phyloP scores from a whole-genome alignment of 2,329 filamentous ascomycete genomes.

The Scedosporium aurantiacum region DNA sequence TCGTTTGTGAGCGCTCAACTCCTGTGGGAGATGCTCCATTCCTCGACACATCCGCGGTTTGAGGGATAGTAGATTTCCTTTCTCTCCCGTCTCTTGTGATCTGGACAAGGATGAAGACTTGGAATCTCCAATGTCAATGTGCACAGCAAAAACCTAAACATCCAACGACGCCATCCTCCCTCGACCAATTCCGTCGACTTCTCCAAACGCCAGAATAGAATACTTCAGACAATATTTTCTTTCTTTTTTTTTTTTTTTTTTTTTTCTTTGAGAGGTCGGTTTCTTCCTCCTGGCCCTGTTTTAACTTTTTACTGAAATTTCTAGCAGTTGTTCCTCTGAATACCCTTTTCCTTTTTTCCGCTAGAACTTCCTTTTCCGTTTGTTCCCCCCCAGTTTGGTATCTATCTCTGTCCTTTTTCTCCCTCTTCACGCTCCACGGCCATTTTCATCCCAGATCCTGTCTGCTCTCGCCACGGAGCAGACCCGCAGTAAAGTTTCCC shows the following conservation, averaged over 20 bases:
- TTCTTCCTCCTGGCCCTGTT: too few relatives aligned
- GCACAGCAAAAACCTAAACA: neutral
- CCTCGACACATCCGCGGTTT: too few relatives aligned
- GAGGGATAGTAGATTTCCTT: neutral
- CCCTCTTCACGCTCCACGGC: neutral
- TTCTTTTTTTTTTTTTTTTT: neutral
- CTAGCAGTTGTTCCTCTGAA: too few relatives aligned
- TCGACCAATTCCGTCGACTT: neutral
- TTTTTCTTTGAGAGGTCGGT: neutral
- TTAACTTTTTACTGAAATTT: too few relatives aligned
- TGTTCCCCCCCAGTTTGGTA: neutral
- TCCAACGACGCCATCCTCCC: neutral
- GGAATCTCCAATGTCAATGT: neutral
- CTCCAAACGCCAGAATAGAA: neutral
- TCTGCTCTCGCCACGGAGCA: neutral
- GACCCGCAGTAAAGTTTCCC: neutral
- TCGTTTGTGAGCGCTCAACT: too few relatives aligned
- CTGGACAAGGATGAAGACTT: neutral
- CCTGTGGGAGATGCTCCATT: too few relatives aligned
- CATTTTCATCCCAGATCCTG: neutral
- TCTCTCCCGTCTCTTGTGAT: neutral
- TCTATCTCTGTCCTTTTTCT: neutral
- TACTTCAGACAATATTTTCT: constrained; percentile 5
- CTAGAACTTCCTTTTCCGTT: neutral
- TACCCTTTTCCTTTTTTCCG: too few relatives aligned